phyloP scores from a whole-genome alignment of 495 filamentous ascomycete genomes.

The Penicillium nucicola region DNA sequence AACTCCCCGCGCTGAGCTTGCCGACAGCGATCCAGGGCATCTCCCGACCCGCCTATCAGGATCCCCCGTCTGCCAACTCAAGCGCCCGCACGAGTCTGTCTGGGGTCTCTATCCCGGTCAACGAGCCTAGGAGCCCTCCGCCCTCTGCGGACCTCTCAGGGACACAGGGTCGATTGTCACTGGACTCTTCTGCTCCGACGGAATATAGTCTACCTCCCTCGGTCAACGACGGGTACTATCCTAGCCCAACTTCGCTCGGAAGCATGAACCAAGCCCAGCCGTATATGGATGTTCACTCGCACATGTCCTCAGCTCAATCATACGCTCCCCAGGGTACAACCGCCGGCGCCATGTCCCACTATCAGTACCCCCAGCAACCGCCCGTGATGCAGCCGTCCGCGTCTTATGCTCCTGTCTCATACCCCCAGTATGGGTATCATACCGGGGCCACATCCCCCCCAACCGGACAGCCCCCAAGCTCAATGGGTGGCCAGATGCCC shows the following conservation, averaged over 20 bases:
- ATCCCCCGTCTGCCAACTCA: constrained; percentile 29
- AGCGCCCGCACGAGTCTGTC: constrained; percentile 41
- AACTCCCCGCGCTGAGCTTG: constrained; percentile 71
- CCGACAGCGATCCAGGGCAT: constrained; percentile 59
- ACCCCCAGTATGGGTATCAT: constrained; percentile 70
- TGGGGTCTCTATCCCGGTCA: constrained; percentile 26
- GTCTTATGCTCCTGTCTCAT: constrained; percentile 65
- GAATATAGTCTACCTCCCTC: constrained; percentile 31
- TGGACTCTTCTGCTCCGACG: constrained; percentile 30
- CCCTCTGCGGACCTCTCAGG: constrained; percentile 33
- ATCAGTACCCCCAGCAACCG: constrained; percentile 71
- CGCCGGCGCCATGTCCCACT: constrained; percentile 67
- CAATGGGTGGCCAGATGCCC: constrained; percentile 57
- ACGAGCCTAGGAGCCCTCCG: constrained; percentile 36
- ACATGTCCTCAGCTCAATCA: constrained; percentile 78
- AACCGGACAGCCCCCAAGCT: constrained; percentile 62
- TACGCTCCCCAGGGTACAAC: constrained; percentile 80
- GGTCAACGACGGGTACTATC: constrained; percentile 38
- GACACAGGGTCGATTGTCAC: constrained; percentile 33
- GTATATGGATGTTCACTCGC: constrained; percentile 82
- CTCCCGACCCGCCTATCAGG: constrained; percentile 49
- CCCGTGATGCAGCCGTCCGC: constrained; percentile 79
- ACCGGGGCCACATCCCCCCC: constrained; percentile 75
- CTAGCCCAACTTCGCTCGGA: constrained; percentile 45
- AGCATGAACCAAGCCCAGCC: constrained; percentile 83